Percentiles rank a stretch among this genome's conserved stretches.
Evolutionary conservation across 2,329 filamentous ascomycete genomes (phyloP).

Genomic region (Colletotrichum tropicale): DNA sequence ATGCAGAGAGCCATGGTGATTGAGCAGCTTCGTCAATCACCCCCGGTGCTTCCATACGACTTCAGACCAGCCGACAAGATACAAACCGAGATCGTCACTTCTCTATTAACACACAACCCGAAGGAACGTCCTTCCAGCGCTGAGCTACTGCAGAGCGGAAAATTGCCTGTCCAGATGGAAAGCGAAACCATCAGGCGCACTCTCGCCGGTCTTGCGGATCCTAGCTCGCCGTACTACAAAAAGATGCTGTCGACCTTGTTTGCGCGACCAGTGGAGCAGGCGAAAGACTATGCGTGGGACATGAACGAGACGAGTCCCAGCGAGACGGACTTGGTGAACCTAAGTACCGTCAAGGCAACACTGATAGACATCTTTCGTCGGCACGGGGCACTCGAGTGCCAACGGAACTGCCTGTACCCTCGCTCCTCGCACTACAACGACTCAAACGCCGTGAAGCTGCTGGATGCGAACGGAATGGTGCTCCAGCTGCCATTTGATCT

Average conservation of each 20-base stretch:
- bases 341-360: conserved; percentile 75
- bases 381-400: conserved; percentile 86
- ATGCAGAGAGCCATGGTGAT: conserved; percentile 71
- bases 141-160: conserved; percentile 84
- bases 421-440: conserved; percentile 77
- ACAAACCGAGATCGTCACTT: conserved; percentile 79
- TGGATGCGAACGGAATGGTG: conserved; percentile 85
- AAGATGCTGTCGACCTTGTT: conserved; percentile 91
- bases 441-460: conserved; percentile 73
- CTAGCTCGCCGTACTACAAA: conserved; percentile 84
- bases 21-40: conserved; percentile 69
- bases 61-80: conserved; percentile 74
- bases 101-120: conserved; percentile 81
- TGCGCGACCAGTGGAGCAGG: conserved; percentile 73
- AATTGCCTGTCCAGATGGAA: conserved; percentile 89
- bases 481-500: conserved; percentile 94
- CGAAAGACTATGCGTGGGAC: conserved; percentile 83
- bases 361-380: conserved; percentile 81
- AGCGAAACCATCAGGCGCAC: conserved; percentile 88
- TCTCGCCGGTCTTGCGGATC: conserved; percentile 80
- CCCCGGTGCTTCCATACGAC: conserved; percentile 72
- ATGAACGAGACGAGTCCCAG: conserved; percentile 62
- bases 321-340: conserved; percentile 69
- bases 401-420: conserved; percentile 79
- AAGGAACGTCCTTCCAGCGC: conserved; percentile 81